Base-by-base conservation (phyloP, 768 basidiomycete genomes). In the Exidia glandulosa region DNA sequence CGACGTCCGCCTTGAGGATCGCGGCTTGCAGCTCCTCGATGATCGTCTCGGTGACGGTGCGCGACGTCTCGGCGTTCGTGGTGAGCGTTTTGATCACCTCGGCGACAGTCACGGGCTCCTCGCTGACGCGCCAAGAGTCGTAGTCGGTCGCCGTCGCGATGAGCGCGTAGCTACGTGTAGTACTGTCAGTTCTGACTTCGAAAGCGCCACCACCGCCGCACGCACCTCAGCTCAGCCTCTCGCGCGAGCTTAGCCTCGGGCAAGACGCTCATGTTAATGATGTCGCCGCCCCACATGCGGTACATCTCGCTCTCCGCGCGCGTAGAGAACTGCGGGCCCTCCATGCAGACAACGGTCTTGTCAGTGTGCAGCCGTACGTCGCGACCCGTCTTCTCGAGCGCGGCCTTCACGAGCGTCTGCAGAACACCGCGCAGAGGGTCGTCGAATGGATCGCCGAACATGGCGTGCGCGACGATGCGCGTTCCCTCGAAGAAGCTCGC, bases 311-410 rank as follows among this genome's bases (percentile, higher is more conserved):
- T 94, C 80, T 99, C 95, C 19, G 95, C 95, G 36, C 95, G 77
- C n/a, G 95, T 99, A 59, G 93, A 95, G 78, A 99, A 99, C 73
- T 94, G 93, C 32, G 90, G 90, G 56, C 94, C 94, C 70, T 98
- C 94, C 92, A 98, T 98, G 69, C 91, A 94, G 55, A 98, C 87
- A 60, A 97, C 82, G 23, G 85, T 87, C 77, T 87, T 93, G 31
- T 83, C 87, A 57, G 81, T 84, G 72, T 93, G 90, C 59, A 98
- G 72, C 72, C 81, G 75, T 36, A 86, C 83, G 1, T 78, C 80
- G 10, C 77, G 71, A 2, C 84, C 86, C 34, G 84, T 78, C 31
- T 74, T 74, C 5, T 75, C 79, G 58, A 94, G 71, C 34, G 82
- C 90, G 62, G 78, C 77, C 66, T 76, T 70, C 54, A 97, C 85